phyloP scores from a whole-genome alignment of 1,139 yeast species.

The Arxiozyma telluris region DNA sequence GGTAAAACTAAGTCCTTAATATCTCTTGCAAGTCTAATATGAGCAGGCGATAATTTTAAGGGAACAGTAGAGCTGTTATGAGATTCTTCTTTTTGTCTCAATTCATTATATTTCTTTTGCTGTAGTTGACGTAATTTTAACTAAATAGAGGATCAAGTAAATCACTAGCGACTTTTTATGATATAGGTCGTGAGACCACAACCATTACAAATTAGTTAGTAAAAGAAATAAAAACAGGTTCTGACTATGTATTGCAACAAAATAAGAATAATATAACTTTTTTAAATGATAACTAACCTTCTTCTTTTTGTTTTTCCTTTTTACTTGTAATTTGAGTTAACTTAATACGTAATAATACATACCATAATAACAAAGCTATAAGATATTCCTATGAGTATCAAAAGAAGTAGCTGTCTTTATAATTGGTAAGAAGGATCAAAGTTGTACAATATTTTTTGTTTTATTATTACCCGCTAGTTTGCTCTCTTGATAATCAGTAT shows the following conservation, averaged over 20 bases:
- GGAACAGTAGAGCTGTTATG: constrained; percentile 8
- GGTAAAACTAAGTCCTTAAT: constrained; percentile 64
- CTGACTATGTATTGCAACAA: not conserved
- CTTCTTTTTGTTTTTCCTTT: too few species aligned
- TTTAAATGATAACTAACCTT: not conserved
- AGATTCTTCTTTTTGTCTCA: constrained; percentile 8
- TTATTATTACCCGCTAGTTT: not conserved
- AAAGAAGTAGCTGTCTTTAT: not conserved
- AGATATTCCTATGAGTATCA: too few species aligned
- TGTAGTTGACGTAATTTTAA: constrained; percentile 52
- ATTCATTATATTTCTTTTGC: constrained; percentile 44
- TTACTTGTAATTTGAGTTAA: constrained; percentile 7
- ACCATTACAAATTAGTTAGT: not conserved
- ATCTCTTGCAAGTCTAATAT: constrained; percentile 44
- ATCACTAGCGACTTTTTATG: not conserved
- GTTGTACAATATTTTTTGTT: not conserved
- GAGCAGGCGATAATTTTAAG: constrained; percentile 38
- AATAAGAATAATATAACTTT: not conserved
- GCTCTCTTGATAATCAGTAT: not conserved
- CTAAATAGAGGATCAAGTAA: constrained; percentile 17
- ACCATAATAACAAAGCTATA: not conserved
- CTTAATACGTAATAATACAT: not conserved
- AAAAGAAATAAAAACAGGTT: not conserved
- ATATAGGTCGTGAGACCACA: not conserved
- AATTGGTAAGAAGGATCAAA: too few species aligned